A percentile compares a stretch with the other conserved stretches of the same genome.
phyloP scores from a whole-genome alignment of 2,329 filamentous ascomycete species.

The Talaromyces verruculosus region DNA sequence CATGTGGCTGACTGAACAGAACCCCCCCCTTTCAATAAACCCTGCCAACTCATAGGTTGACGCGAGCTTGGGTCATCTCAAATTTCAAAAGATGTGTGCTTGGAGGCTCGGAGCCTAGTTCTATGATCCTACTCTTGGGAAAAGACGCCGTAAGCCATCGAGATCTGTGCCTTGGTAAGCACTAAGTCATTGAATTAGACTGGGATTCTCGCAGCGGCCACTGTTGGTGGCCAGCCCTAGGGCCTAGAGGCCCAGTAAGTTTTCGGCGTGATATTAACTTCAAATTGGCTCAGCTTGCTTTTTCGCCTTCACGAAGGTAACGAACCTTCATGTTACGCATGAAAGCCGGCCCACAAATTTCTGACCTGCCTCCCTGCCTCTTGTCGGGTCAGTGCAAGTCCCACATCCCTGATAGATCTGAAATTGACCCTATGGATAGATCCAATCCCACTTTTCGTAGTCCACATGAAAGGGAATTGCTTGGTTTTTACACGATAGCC shows the following conservation, averaged over 20 bases:
- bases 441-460: conserved; percentile 4
- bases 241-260: background rate
- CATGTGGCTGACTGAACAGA: conserved; percentile 17
- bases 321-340: conserved; percentile 1
- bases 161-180: background rate
- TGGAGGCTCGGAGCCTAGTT: background rate
- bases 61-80: background rate
- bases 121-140: background rate
- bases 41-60: conserved; percentile 1
- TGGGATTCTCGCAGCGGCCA: background rate
- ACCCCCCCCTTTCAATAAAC: background rate
- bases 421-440: conserved; percentile 4
- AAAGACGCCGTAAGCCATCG: background rate
- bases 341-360: background rate
- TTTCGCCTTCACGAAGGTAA: background rate
- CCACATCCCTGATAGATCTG: conserved; percentile 15
- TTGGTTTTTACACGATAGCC: background rate
- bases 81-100: background rate
- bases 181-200: background rate
- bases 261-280: background rate
- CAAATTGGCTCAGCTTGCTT: background rate
- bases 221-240: background rate
- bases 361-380: background rate
- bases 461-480: background rate
- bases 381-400: background rate